Conservation (phyloP, 2,329 filamentous ascomycete genomes). For the Neonectria hederae region DNA sequence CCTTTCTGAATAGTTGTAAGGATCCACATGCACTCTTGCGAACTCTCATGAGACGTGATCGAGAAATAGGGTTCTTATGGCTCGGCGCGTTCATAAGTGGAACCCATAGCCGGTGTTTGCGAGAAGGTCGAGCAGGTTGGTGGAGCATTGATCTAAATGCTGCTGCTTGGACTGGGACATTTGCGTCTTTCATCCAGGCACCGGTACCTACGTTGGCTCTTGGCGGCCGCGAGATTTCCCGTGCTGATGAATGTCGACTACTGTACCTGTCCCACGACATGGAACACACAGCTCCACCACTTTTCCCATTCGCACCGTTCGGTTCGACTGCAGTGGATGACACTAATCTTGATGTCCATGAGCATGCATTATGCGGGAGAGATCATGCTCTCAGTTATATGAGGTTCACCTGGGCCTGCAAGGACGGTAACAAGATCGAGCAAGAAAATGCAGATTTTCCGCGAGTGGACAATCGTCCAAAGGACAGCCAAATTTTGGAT, state of each 20-base stretch:
- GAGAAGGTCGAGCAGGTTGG: slow-evolving; percentile 22
- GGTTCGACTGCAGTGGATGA: slow-evolving; percentile 25
- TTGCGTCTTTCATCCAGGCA: slow-evolving; percentile 27
- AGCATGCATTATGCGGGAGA: slow-evolving; percentile 18
- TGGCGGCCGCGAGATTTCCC: slow-evolving; percentile 13
- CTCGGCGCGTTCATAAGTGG: slow-evolving; percentile 34
- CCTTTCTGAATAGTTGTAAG: slow-evolving; percentile 22
- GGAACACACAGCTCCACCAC: slow-evolving; percentile 19
- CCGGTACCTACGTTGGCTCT: background rate
- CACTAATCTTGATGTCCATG: slow-evolving; percentile 31
- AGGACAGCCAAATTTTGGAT: background rate
- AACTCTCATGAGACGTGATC: slow-evolving; percentile 29
- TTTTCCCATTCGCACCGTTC: slow-evolving; percentile 32
- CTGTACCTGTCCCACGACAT: slow-evolving; percentile 28
- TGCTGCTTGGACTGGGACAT: slow-evolving; percentile 30
- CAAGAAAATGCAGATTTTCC: background rate
- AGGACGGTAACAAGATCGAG: background rate
- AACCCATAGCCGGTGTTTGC: slow-evolving; percentile 4
- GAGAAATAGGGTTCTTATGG: slow-evolving; percentile 32
- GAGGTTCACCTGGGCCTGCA: slow-evolving; percentile 20
- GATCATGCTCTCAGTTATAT: slow-evolving; percentile 16
- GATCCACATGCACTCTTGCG: slow-evolving; percentile 21
- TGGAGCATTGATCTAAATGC: slow-evolving; percentile 27
- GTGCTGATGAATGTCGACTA: slow-evolving; percentile 34
- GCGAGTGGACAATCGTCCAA: background rate